Evolutionary conservation across 2,329 filamentous ascomycete species (phyloP).

Genomic region (Fusarium paranaense): DNA sequence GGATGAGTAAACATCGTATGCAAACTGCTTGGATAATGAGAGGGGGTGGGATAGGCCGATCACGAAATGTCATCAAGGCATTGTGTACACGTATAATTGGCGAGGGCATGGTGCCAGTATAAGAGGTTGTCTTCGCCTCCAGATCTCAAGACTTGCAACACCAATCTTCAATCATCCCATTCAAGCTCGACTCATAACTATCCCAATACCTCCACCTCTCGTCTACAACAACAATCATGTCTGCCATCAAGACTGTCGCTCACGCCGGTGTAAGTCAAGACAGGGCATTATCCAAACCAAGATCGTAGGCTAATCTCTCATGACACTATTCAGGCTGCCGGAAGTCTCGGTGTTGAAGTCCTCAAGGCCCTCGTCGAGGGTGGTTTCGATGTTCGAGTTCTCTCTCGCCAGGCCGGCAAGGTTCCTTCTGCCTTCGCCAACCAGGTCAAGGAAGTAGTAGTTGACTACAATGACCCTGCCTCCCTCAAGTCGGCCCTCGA

Average conservation of each 20-base stretch:
- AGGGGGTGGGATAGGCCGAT: slow-evolving; percentile 9
- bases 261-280: slow-evolving; percentile 5
- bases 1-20: slow-evolving; percentile 1
- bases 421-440: background rate
- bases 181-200: background rate
- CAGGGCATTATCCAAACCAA: background rate
- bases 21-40: background rate
- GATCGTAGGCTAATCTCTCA: background rate
- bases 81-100: background rate
- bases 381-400: background rate
- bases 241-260: slow-evolving; percentile 6
- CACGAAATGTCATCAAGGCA: slow-evolving; percentile 2
- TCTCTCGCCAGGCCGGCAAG: slow-evolving; percentile 4
- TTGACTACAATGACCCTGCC: slow-evolving; percentile 1
- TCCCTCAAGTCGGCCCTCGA: slow-evolving; percentile 6
- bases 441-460: slow-evolving; percentile 10
- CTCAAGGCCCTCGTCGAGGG: background rate
- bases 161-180: background rate
- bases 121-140: background rate
- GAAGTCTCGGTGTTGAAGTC: slow-evolving; percentile 5
- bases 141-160: background rate
- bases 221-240: slow-evolving; percentile 1
- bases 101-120: background rate
- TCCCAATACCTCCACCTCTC: background rate
- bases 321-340: background rate